These are phyloP conservation scores for Thielaviopsis musarum DNA, from an alignment of 2,329 filamentous ascomycete species.

Conservation along the genomic window DNA sequence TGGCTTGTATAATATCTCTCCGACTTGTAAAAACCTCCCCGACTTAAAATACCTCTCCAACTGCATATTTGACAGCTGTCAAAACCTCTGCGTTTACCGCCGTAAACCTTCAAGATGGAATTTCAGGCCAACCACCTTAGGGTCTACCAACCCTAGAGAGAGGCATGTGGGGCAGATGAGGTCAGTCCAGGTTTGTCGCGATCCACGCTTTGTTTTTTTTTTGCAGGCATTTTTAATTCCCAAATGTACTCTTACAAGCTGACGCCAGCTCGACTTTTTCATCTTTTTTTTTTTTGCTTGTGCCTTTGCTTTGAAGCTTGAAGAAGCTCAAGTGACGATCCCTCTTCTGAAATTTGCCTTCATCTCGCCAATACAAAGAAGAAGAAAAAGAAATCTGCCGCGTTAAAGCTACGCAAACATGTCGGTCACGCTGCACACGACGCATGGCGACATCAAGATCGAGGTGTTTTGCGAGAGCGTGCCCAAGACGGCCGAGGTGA, in stretches of 20 bases:
- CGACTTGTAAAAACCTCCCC: no score
- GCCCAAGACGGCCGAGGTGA: constrained; percentile 74
- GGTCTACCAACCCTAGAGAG: neutral
- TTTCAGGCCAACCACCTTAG: neutral
- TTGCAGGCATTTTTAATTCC: neutral
- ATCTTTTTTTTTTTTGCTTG: neutral
- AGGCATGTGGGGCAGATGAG: neutral
- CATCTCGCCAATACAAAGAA: no score
- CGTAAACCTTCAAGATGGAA: no score
- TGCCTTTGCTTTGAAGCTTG: neutral
- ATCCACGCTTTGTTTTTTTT: neutral
- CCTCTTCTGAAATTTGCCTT: neutral
- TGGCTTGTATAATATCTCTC: no score
- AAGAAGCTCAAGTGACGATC: neutral
- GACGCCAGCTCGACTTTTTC: neutral
- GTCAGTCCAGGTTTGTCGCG: neutral
- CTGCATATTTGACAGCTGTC: no score
- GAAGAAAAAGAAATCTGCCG: no score
- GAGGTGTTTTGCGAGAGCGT: constrained; percentile 93
- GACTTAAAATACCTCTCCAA: no score
- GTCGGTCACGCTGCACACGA: constrained; percentile 69
- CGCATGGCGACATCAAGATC: constrained; percentile 77
- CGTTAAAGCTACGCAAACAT: constrained; percentile 21
- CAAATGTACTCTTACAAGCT: neutral
- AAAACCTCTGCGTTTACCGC: no score